Evolutionary conservation across 805 yeast genomes (phyloP), one percentile per base, ranked within the genome.

Genomic region (Kodamaea lidongshanica): DNA sequence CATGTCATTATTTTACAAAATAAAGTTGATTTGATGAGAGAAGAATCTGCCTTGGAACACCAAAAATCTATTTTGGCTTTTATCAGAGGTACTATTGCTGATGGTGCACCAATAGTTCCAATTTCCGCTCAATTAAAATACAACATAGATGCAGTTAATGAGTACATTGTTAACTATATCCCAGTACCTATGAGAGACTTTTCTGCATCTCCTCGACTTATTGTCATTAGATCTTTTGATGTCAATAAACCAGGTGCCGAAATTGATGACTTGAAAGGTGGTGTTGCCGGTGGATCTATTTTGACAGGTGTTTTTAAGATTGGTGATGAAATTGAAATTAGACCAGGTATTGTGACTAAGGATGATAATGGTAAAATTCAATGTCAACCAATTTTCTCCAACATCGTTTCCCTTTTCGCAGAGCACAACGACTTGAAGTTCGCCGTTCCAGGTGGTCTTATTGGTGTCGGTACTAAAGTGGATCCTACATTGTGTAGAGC

Each of bases 281-380:
- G 99, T 78, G 97, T 92, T 57, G 99, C 99, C 26, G 99, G 99
- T 71, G 99, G 99, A 47, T 86, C 96, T 32, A 89, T 92, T 50
- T 72, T 92, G 55, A 86, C 79, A 38, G 99, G 99, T 74, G 99
- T 92, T 28, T 85, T 92, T 70, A 81, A 84, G 58, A 72, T 92
- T 42, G 97, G 96, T 40, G 99, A 92, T 57, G 97, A 92, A 70
- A 89, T 92, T 53, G 99, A 92, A 69, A 88, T 92, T 55, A 77
- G 98, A 62, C 99, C 99, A 35, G 99, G 99, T 73, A 88, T 92
- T 45, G 97, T 92, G 38, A 87, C 96, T 43, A 92, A 88, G 60
- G 95, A 85, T 58, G 94, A 85, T 50, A 72, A 71, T 44, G 77
- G 79, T 43, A 84, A 82, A 60, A 84, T 89, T 49, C 95, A 82